phyloP scores from a whole-genome alignment of 768 basidiomycete genomes.

The Amanita pseudoporphyria region DNA sequence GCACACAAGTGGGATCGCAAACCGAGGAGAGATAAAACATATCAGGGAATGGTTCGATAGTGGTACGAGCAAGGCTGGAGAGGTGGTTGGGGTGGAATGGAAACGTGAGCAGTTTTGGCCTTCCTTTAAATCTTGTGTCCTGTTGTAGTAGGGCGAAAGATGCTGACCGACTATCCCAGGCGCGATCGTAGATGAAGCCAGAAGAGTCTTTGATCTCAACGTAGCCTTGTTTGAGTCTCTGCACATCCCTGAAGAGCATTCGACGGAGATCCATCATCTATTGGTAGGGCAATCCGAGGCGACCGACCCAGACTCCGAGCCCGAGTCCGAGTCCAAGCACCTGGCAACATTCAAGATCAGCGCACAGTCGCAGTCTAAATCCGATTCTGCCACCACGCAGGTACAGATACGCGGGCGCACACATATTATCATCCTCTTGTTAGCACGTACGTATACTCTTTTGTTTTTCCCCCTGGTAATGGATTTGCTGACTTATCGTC shows the following conservation, averaged over 20 bases:
- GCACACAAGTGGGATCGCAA: constrained; percentile 33
- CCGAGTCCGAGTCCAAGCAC: background rate
- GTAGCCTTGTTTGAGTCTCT: constrained; percentile 34
- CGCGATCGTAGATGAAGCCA: constrained; percentile 37
- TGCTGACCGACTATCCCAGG: constrained; percentile 19
- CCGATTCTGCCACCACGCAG: background rate
- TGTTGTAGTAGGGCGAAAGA: background rate
- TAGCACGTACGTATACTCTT: background rate
- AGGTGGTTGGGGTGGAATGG: background rate
- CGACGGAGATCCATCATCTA: too few species aligned
- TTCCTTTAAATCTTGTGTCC: background rate
- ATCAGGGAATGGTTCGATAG: constrained; percentile 66
- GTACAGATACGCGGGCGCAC: background rate
- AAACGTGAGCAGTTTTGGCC: constrained; percentile 5
- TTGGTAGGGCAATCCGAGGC: background rate
- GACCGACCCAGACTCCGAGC: background rate
- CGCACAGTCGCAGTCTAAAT: background rate
- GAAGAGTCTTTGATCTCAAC: constrained; percentile 40
- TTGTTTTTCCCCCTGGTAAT: too few species aligned
- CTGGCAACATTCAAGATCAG: background rate
- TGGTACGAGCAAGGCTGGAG: constrained; percentile 39
- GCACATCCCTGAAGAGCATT: constrained; percentile 8
- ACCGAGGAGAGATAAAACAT: constrained; percentile 53
- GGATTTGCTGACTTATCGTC: constrained; percentile 4
- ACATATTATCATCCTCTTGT: background rate